Base-by-base conservation (phyloP, 2,329 filamentous ascomycete species). In the Penicillium polonicum region DNA sequence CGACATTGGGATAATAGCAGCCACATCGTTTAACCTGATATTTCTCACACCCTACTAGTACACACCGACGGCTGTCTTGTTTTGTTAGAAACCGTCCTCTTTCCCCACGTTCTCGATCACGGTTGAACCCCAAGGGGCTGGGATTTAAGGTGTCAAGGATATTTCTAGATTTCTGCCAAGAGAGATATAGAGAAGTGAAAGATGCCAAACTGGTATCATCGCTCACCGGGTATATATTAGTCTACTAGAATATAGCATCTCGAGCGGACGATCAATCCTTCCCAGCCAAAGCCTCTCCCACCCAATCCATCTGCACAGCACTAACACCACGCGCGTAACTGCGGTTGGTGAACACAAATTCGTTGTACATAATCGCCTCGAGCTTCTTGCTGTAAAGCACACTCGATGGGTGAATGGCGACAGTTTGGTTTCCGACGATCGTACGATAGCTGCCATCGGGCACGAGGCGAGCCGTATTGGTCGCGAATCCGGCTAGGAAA, bases 301-400 rank as follows among this genome's bases (percentile, higher is more conserved):
- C 76, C 85, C 85, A 88, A 60, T 82, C 78, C 76, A 86, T 75
- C 73, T 86, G 82, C 52, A 88, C 82, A 0, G 82, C 83, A 70
- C 83, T 86, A 8, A 87, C 85, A 4, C 83, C 81, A 48, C 84
- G 77, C 15, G 83, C 85, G 74, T 86, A 88, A 53, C 83, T 83
- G 63, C 83, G 83, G 43, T 82, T 86, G 21, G 85, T 88, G 66
- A 84, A 88, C 3, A 88, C 83, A 70, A 85, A 87, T 69, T 88
- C 85, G 58, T 83, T 85, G 65, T 86, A 88, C 69, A 88, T 77
- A 52, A 88, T 85, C 2, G 83, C 85, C 71, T 86, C 84, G 6
- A 85, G 77, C 62, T 83, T 84, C 66, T 81, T 81, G 21, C 83
- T 83, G 65, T 84, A 85, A 7, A 87, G 70, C 15, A 85, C 83